Base-by-base conservation (phyloP, 768 basidiomycete species). In the Rhodotorula taiwanensis region DNA sequence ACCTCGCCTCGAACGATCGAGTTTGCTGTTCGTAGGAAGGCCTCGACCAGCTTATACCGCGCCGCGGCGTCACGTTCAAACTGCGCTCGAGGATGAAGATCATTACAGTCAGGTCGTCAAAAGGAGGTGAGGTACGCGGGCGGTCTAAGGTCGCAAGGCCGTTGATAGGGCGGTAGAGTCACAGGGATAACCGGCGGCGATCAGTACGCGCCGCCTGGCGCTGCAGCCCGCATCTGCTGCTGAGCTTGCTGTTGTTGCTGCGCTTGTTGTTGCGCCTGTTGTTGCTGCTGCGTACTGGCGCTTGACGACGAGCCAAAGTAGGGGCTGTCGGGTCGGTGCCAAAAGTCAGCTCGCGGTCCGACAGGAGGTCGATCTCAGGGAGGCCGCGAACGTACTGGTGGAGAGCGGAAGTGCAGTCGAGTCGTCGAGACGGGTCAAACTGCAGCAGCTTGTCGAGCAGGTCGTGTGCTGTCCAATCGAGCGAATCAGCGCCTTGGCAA, bases 391-490 rank as follows among this genome's bases (percentile, higher is more conserved):
- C 36, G 36, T 16, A 39, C 36, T 82, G 83, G 59, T 52, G 51
- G 6, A 98, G 82, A 0, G 94, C 92, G 49, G 97, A 88, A 15
- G 86, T 84, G 30, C 94, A 94, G 18, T 90, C 88, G 50, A 93
- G 84, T 57, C 95, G 86, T 71, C 90, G 87, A 33, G 85, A 81
- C 3, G 95, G 95, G 73, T 98, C 95, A 73, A 98, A 99, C 73
- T 97, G 92, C 51, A 99, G 83, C 48, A 98, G 83, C 52, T 86
- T 84, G 76, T 98, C 95, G 48, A 99, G 84, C 4, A 98, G 82
- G 76, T 97, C 91, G 74, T 97, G 83, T 28, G 94, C 94, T 80
- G 69, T 34, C 34, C 60, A 31, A 28, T n/a, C 0, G 55, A 47
- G 55, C 64, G n/a, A 39, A 27, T 31, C 27, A 47, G n/a, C 16